These are phyloP conservation scores for Ceriops zippeliana DNA, from an alignment of 345 rosid species.

Conservation along the genomic window DNA sequence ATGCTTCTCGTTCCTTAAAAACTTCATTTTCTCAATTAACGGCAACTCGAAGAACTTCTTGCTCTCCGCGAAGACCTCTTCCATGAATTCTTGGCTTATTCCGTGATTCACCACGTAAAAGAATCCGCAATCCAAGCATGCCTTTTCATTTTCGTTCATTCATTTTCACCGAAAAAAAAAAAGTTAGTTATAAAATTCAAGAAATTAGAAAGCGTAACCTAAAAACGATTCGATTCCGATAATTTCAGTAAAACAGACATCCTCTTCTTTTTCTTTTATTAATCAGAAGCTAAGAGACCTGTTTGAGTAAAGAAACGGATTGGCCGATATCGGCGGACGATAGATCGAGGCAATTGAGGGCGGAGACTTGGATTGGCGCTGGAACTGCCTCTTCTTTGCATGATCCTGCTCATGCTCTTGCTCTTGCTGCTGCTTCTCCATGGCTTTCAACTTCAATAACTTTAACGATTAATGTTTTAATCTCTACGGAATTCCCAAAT, in stretches of 20 bases:
- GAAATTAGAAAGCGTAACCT: not conserved
- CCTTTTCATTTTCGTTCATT: conserved; percentile 28
- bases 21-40: conserved; percentile 54
- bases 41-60: conserved; percentile 57
- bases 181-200: not conserved
- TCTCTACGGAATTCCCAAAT: no score
- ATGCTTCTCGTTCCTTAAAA: conserved; percentile 64
- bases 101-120: conserved; percentile 84
- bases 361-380: conserved; percentile 27
- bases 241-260: no score
- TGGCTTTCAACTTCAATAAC: not conserved
- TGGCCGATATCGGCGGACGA: conserved; percentile 32
- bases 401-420: conserved; percentile 16
- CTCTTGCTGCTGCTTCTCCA: conserved; percentile 11
- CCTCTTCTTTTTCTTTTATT: no score
- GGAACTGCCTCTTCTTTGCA: conserved; percentile 3
- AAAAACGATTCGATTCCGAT: no score
- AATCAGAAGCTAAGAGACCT: conserved; percentile 31
- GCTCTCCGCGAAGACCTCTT: conserved; percentile 59
- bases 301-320: conserved; percentile 51
- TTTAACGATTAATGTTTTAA: no score
- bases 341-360: conserved; percentile 61
- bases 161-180: not conserved
- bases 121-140: conserved; percentile 78
- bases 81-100: conserved; percentile 58